These are phyloP conservation scores for Candida quercuum DNA, from an alignment of 805 yeast species.

Conservation along the genomic window DNA sequence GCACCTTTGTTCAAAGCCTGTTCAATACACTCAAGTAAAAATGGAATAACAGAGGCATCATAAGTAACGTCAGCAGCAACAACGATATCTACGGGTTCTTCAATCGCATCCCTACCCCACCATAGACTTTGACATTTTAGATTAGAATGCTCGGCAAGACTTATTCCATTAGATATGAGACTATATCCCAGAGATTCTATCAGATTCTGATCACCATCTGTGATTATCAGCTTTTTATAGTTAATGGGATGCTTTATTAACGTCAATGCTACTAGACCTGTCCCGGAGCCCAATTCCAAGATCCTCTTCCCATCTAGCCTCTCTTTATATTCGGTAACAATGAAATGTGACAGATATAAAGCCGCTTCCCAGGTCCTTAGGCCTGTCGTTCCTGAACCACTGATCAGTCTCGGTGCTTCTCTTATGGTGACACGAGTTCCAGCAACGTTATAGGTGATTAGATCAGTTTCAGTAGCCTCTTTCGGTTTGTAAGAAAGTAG, in stretches of 20 bases:
- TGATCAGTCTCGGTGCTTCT: slow-evolving; percentile 60
- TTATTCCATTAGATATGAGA: slow-evolving; percentile 37
- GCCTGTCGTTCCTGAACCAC: slow-evolving; percentile 84
- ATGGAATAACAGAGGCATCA: slow-evolving; percentile 56
- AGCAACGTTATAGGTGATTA: slow-evolving; percentile 26
- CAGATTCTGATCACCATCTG: slow-evolving; percentile 64
- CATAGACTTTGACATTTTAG: slow-evolving; percentile 39
- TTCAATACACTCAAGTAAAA: slow-evolving; percentile 43
- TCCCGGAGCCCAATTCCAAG: slow-evolving; percentile 84
- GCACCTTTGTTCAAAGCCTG: slow-evolving; percentile 16
- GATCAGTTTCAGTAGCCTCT: slow-evolving; percentile 24
- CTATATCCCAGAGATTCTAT: slow-evolving; percentile 42
- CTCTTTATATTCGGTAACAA: slow-evolving; percentile 22
- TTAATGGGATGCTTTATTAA: slow-evolving; percentile 8
- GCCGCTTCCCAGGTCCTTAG: slow-evolving; percentile 94
- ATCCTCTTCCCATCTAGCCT: slow-evolving; percentile 27
- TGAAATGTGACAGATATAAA: slow-evolving; percentile 50
- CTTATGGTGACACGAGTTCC: slow-evolving; percentile 29
- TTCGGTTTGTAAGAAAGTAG: slow-evolving; percentile 23
- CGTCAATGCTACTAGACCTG: slow-evolving; percentile 68
- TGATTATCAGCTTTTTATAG: slow-evolving; percentile 34
- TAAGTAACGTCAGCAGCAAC: slow-evolving; percentile 89
- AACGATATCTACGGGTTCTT: slow-evolving; percentile 41
- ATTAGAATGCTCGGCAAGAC: slow-evolving; percentile 7
- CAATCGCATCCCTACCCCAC: slow-evolving; percentile 51